These are phyloP conservation scores for Eutrema japonicum DNA, from an alignment of 345 rosid species.

Conservation along the genomic window DNA sequence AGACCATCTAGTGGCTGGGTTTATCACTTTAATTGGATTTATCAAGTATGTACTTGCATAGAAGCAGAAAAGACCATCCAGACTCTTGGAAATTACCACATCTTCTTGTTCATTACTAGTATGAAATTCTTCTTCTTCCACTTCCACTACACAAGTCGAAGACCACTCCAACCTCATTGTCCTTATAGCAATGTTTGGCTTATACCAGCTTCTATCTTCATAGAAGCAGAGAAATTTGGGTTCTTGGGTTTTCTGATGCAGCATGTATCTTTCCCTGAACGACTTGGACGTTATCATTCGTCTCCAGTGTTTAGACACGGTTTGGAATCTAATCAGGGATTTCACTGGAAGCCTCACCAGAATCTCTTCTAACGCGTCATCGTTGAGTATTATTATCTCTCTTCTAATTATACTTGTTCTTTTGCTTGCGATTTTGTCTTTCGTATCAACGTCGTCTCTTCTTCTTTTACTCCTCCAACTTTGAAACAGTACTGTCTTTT, in stretches of 20 bases:
- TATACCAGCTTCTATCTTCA: background rate
- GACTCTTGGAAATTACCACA: background rate
- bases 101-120: background rate
- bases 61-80: constrained; percentile 11
- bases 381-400: background rate
- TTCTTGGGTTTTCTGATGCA: constrained; percentile 5
- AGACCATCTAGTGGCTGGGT: constrained; percentile 18
- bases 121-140: constrained; percentile 16
- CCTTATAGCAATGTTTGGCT: background rate
- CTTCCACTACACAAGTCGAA: background rate
- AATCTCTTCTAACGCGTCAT: background rate
- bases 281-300: background rate
- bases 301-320: constrained; percentile 7
- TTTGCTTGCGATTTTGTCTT: background rate
- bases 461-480: too few species aligned
- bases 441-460: background rate
- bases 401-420: constrained; percentile 2
- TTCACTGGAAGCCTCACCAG: background rate
- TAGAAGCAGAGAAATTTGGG: background rate
- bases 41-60: background rate
- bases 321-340: background rate
- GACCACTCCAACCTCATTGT: constrained; percentile 9
- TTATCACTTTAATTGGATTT: background rate
- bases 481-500: background rate
- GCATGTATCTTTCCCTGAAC: background rate